Evolutionary conservation across 495 filamentous ascomycete genomes (phyloP).

Genomic region (Collariella sp.): DNA sequence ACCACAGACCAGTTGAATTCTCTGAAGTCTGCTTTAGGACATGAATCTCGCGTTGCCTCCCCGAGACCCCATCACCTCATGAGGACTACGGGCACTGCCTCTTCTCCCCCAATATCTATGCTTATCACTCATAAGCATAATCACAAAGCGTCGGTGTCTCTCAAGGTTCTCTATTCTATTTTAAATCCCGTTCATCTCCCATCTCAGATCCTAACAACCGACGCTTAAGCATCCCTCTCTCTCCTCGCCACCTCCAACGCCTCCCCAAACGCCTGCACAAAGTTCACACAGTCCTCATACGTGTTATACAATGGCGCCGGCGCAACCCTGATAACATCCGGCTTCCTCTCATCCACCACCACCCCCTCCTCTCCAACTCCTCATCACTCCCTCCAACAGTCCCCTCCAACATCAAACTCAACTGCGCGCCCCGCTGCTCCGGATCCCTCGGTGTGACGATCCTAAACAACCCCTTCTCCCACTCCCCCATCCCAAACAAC

Average conservation of each 20-base stretch:
- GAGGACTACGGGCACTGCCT: too few relatives aligned
- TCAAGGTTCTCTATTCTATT: too few relatives aligned
- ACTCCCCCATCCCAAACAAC: slow-evolving; percentile 37
- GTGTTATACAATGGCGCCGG: slow-evolving; percentile 86
- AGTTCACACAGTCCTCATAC: slow-evolving; percentile 69
- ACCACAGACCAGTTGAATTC: too few relatives aligned
- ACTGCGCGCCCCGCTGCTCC: slow-evolving; percentile 70
- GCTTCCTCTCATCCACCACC: slow-evolving; percentile 81
- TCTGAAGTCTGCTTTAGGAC: too few relatives aligned
- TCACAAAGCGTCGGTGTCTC: too few relatives aligned
- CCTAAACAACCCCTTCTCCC: slow-evolving; percentile 47
- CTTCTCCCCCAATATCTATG: too few relatives aligned
- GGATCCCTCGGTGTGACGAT: slow-evolving; percentile 76
- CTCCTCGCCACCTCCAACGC: slow-evolving; percentile 37
- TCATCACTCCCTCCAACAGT: slow-evolving; percentile 61
- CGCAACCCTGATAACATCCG: slow-evolving; percentile 86
- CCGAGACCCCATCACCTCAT: too few relatives aligned
- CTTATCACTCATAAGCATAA: too few relatives aligned
- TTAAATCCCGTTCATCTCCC: too few relatives aligned
- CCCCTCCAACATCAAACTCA: slow-evolving; percentile 66
- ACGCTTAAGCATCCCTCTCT: background rate
- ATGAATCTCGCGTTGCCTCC: too few relatives aligned
- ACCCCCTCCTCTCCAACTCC: slow-evolving; percentile 60
- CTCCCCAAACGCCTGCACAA: slow-evolving; percentile 54
- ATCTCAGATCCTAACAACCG: too few relatives aligned